These are phyloP conservation scores for Acephala macrosclerotiorum DNA, from an alignment of 2,329 filamentous ascomycete species.

Conservation along the genomic window DNA sequence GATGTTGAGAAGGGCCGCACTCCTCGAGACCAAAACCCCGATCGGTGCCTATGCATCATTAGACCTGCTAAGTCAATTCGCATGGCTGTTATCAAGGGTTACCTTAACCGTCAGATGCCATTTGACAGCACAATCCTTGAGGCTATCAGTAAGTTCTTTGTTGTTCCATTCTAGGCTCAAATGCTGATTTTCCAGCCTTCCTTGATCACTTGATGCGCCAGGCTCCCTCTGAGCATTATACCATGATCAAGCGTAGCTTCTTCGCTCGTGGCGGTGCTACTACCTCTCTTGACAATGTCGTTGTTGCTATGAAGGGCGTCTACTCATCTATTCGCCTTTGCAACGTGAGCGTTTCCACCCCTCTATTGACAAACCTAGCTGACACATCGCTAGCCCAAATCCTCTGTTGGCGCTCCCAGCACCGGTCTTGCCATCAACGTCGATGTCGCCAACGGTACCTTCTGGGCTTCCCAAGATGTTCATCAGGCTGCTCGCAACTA, in stretches of 20 bases:
- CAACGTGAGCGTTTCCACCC: slow-evolving; percentile 51
- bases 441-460: slow-evolving; percentile 90
- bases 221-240: slow-evolving; percentile 71
- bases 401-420: slow-evolving; percentile 42
- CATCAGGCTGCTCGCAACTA: slow-evolving; percentile 45
- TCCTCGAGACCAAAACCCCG: slow-evolving; percentile 35
- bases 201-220: slow-evolving; percentile 89
- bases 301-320: slow-evolving; percentile 87
- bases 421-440: slow-evolving; percentile 82
- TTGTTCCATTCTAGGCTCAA: slow-evolving; percentile 12
- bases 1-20: slow-evolving; percentile 63
- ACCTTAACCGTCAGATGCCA: slow-evolving; percentile 64
- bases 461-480: slow-evolving; percentile 67
- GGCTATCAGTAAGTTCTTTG: slow-evolving; percentile 68
- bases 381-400: slow-evolving; percentile 28
- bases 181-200: slow-evolving; percentile 61
- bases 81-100: slow-evolving; percentile 70
- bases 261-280: slow-evolving; percentile 56
- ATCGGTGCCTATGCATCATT: slow-evolving; percentile 68
- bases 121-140: slow-evolving; percentile 76
- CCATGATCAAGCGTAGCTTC: slow-evolving; percentile 82
- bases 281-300: slow-evolving; percentile 64
- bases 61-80: slow-evolving; percentile 72
- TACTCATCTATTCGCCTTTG: slow-evolving; percentile 86
- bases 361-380: slow-evolving; percentile 16